Evolutionary conservation across 352 stramenopile species (phyloP), one percentile per base, ranked within the genome.

Genomic region (Globisporangium cederbergense): DNA sequence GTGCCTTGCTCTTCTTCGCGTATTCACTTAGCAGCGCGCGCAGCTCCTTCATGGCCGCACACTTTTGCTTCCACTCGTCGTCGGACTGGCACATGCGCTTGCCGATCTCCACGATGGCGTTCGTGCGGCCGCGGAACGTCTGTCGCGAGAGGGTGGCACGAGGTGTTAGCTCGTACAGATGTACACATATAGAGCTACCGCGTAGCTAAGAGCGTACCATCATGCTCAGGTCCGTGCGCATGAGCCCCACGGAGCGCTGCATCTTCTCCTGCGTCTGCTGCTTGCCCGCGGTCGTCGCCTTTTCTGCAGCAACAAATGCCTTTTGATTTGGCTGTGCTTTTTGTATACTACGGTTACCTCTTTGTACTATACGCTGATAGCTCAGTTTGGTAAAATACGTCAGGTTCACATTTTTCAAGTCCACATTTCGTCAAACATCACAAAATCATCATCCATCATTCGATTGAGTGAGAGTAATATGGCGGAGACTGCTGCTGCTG

Each of bases 21-120:
- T 73, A 74, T 28, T 67, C 63, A 10, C 10, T 9, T 10, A 89
- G 47, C 34, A 88, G 34, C 18, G n/a, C 22, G 13, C 68, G 71
- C 42, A 89, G 64, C 55, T 85, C 76, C 14, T 63, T 64, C 58
- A 89, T 75, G 43, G 80, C 76, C 18, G 66, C 67, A 59, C 80
- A 88, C 51, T 85, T 85, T 60, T 83, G 75, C 56, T 80, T 73
- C 78, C 80, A 89, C 67, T 81, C 73, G 53, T 88, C 78, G 25
- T 89, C 80, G 5, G 68, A 66, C 43, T 75, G 67, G 63, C 74
- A 67, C 62, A 88, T 75, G 46, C 80, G 75, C 60, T 75, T 80
- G 52, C 69, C 76, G 46, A 89, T 60, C 68, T 85, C 74, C 51
- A 84, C 32, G 40, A 87, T 34, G 18, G 64, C 64, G 59, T 86